A percentile compares a stretch with the other conserved stretches of the same genome.
These are phyloP conservation scores for Backusella psychrophila DNA, from an alignment of 192 early-diverging fungal genomes.

Conservation along the genomic window DNA sequence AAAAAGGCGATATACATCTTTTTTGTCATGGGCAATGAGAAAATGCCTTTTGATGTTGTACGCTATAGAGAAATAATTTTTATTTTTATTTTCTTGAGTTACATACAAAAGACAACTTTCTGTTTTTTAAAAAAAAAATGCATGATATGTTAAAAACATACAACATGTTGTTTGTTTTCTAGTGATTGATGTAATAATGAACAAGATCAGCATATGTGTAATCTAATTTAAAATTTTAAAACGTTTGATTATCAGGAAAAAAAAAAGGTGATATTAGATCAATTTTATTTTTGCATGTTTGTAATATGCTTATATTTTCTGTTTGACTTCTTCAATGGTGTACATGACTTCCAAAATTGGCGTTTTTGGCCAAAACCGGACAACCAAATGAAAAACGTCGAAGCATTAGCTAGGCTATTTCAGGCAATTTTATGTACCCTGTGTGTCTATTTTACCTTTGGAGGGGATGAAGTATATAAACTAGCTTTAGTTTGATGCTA, in stretches of 20 bases:
- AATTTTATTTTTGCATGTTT: not conserved
- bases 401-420: not conserved
- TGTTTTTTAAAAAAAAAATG: not conserved
- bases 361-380: constrained; percentile 13
- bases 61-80: not conserved
- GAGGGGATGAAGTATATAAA: not conserved
- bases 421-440: not conserved
- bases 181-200: not conserved
- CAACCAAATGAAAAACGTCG: not conserved
- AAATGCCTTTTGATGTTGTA: not conserved
- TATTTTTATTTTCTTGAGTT: not conserved
- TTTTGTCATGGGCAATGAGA: constrained; percentile 4
- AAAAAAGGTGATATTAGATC: not conserved
- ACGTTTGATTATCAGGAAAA: not conserved
- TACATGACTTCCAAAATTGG: constrained; percentile 1
- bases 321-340: not conserved
- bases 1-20: constrained; percentile 12
- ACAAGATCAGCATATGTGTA: not conserved
- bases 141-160: too few species aligned
- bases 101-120: not conserved
- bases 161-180: not conserved
- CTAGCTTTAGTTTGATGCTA: not conserved
- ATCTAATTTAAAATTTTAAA: not conserved
- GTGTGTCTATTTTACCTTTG: not conserved
- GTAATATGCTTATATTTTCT: not conserved